Evolutionary conservation across 192 early-diverging fungal genomes (phyloP), one percentile per base, ranked within the genome.

Genomic region (Chytriomyces sp.): DNA sequence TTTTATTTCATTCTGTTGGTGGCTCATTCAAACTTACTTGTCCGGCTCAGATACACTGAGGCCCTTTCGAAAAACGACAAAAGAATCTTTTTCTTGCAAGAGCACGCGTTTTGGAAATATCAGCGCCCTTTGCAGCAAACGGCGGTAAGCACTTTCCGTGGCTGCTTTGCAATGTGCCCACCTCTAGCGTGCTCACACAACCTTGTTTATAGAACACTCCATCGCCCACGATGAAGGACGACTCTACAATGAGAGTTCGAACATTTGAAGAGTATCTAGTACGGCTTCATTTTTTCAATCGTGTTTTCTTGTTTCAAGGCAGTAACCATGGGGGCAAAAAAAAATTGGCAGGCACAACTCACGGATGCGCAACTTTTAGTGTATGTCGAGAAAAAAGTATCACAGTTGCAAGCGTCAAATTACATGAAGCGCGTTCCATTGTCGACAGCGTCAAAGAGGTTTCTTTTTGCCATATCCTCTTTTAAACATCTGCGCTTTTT

Each of bases 81-180:
- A 16, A 67, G 76, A 47, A 65, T 79, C 45, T 82, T 80, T 50
- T 65, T 62, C 20, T 67, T 82, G 50, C 83, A 82, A 50, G 83
- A 85, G 63, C 77, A 76, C 59, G 62, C 76, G 4, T 85, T 85
- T 66, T 85, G 83, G 83, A 79, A 72, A 62, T 67, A 71, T 53
- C 69, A 80, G 28, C 18, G 77, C 13, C 82, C 82, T 23, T 73
- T 63, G 44, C 43, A 44, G 5, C 60, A 63, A 28, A 73, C 24
- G n/a, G 57, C 71, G 43, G 71, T 73, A 45, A 73, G 45, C 46
- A 20, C 16, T 6, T 59, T 50, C 13, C 16, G 57, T 44, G 35
- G 35, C 59, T 71, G 2, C 5, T 50, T 47, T 67, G 9, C 9
- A 18, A 16, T 13, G 16, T 57, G 53, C 2, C 4, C 35, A 35